phyloP scores from a whole-genome alignment of 306 rosid genomes.

The Pachyrhizus erosus region DNA sequence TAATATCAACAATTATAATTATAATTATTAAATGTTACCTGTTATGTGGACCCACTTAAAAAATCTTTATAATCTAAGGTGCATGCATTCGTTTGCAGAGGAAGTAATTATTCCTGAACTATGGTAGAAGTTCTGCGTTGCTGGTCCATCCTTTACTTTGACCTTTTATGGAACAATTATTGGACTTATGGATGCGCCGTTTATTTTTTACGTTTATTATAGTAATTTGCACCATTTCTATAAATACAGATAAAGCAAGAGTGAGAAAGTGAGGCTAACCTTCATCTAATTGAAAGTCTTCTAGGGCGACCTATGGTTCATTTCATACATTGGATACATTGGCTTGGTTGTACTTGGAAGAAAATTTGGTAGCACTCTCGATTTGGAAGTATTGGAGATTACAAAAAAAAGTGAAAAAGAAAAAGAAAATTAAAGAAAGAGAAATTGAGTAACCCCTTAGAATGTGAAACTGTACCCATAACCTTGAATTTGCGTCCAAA shows the following conservation, averaged over 20 bases:
- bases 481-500: background rate
- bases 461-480: background rate
- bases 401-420: too few species aligned
- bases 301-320: background rate
- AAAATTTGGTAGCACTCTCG: background rate
- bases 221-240: background rate
- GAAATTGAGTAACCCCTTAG: background rate
- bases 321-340: background rate
- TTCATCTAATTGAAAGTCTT: conserved; percentile 7
- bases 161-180: background rate
- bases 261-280: background rate
- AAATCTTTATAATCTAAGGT: background rate
- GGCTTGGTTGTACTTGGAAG: conserved; percentile 1
- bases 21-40: background rate
- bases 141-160: background rate
- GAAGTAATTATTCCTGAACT: background rate
- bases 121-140: background rate
- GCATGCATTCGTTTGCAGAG: background rate
- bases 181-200: background rate
- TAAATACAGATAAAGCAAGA: background rate
- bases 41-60: background rate
- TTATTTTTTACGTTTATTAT: background rate
- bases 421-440: background rate
- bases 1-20: background rate
- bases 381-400: background rate